phyloP scores from a whole-genome alignment of 306 rosid species.

The Prosopis cineraria region DNA sequence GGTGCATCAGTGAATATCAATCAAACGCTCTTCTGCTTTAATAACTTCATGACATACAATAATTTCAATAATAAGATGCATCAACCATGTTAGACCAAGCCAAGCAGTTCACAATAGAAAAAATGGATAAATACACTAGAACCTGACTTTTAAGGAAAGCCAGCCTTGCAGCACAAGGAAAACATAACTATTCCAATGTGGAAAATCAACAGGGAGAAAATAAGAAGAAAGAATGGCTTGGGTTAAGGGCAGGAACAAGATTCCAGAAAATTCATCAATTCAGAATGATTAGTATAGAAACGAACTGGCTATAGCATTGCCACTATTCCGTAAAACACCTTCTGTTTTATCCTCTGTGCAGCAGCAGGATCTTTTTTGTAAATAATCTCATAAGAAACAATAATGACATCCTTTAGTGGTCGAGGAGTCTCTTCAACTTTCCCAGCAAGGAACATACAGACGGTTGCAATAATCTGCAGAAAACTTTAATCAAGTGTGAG shows the following conservation, averaged over 20 bases:
- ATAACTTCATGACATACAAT: constrained; percentile 27
- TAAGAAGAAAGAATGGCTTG: constrained; percentile 23
- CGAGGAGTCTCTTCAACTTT: constrained; percentile 99
- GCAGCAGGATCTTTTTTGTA: constrained; percentile 93
- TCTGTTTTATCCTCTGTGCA: constrained; percentile 90
- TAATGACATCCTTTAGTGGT: constrained; percentile 88
- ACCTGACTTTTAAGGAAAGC: constrained; percentile 19
- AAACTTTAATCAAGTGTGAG: constrained; percentile 36
- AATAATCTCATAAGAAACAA: constrained; percentile 92
- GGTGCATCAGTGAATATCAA: constrained; percentile 12
- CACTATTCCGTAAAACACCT: constrained; percentile 55
- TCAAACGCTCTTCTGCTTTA: background rate
- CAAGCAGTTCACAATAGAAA: constrained; percentile 33
- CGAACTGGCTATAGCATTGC: constrained; percentile 37
- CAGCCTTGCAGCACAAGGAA: constrained; percentile 12
- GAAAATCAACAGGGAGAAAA: constrained; percentile 19
- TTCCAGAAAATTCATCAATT: constrained; percentile 29
- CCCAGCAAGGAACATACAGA: constrained; percentile 99
- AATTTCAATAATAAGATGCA: constrained; percentile 31
- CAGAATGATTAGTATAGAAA: constrained; percentile 30
- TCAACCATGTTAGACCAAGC: constrained; percentile 26
- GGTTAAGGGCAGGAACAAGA: constrained; percentile 23
- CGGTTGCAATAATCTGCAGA: constrained; percentile 92
- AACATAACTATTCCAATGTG: constrained; percentile 17
- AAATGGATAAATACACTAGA: constrained; percentile 12